phyloP scores from a whole-genome alignment of 2,329 filamentous ascomycete genomes.

The Ophiosphaerella narmari region DNA sequence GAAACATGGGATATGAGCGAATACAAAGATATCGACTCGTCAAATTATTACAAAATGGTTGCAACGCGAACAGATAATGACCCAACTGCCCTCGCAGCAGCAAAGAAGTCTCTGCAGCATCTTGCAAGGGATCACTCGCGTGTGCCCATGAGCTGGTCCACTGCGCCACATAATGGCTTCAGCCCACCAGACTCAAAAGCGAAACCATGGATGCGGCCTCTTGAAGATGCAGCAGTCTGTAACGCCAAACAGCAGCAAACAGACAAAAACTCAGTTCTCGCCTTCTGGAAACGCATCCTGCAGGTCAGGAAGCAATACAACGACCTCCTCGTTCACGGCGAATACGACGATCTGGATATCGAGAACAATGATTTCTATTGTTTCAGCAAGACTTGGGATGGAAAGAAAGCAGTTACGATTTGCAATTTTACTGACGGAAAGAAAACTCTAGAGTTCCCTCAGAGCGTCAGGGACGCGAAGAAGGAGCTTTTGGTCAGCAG shows the following conservation, averaged over 20 bases:
- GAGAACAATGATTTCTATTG: constrained; percentile 63
- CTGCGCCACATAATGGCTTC: constrained; percentile 63
- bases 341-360: constrained; percentile 58
- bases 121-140: constrained; percentile 69
- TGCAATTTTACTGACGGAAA: constrained; percentile 42
- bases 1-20: constrained; percentile 51
- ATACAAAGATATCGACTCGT: constrained; percentile 59
- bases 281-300: constrained; percentile 65
- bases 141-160: constrained; percentile 71
- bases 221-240: constrained; percentile 58
- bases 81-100: constrained; percentile 49
- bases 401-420: constrained; percentile 34
- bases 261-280: constrained; percentile 55
- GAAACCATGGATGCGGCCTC: constrained; percentile 65
- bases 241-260: constrained; percentile 62
- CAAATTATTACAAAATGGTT: constrained; percentile 56
- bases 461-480: constrained; percentile 34
- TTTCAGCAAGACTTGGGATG: constrained; percentile 42
- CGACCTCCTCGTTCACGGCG: constrained; percentile 65
- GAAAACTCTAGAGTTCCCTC: constrained; percentile 42
- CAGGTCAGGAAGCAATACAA: constrained; percentile 60
- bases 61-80: constrained; percentile 31
- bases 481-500: constrained; percentile 31
- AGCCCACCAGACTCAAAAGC: constrained; percentile 50
- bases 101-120: constrained; percentile 59